Conservation (phyloP, 306 rosid species). For the Argentina anserina region DNA sequence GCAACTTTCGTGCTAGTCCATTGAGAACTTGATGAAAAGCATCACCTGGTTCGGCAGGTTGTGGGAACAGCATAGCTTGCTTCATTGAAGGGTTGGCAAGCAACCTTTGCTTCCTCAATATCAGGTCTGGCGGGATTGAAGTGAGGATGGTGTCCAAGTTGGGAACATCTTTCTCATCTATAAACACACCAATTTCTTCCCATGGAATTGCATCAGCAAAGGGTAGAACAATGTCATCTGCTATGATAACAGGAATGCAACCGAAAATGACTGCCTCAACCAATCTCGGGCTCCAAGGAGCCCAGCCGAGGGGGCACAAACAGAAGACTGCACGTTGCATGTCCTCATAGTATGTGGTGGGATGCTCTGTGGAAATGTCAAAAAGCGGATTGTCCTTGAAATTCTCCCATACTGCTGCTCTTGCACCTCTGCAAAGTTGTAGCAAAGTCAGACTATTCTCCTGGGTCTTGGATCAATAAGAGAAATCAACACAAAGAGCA, state of each 20-base stretch:
- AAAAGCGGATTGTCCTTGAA: conserved; percentile 93
- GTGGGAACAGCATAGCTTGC: conserved; percentile 96
- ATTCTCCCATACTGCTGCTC: conserved; percentile 93
- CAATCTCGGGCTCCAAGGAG: conserved; percentile 97
- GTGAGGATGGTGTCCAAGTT: conserved; percentile 81
- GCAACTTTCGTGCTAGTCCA: conserved; percentile 92
- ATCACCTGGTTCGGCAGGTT: conserved; percentile 87
- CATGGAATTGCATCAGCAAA: conserved; percentile 99
- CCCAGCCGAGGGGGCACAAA: conserved; percentile 98
- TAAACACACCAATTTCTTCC: conserved; percentile 92
- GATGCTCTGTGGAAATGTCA: conserved; percentile 94
- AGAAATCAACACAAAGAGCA: not conserved
- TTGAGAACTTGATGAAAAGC: conserved; percentile 93
- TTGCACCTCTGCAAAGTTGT: conserved; percentile 7
- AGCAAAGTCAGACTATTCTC: conserved; percentile 11
- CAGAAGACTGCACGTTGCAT: conserved; percentile 96
- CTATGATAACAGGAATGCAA: conserved; percentile 95
- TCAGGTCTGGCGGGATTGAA: conserved; percentile 78
- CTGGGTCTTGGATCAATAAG: not conserved
- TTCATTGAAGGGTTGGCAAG: conserved; percentile 99
- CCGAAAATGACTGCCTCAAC: conserved; percentile 97
- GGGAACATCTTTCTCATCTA: conserved; percentile 85
- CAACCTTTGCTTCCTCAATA: conserved; percentile 83
- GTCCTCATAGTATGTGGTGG: conserved; percentile 93
- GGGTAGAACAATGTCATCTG: conserved; percentile 93